Conservation (phyloP, 179 eudicot genomes). For the Spinacia oleracea region DNA sequence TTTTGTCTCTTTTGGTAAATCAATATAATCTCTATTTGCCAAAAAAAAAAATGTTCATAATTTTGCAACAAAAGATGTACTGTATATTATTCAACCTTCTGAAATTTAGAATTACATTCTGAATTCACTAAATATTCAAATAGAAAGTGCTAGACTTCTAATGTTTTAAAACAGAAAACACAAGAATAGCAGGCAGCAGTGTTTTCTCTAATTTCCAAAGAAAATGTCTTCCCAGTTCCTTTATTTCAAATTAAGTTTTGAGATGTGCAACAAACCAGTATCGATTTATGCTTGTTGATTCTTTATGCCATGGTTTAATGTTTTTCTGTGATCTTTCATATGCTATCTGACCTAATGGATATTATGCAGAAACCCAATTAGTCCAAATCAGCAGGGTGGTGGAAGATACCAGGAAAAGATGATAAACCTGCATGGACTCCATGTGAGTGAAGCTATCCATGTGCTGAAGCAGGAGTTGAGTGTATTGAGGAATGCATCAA, state of each 20-base stretch:
- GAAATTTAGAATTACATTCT: no score
- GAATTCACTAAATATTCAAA: no score
- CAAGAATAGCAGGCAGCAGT: no score
- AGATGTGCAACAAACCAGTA: background rate
- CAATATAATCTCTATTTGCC: no score
- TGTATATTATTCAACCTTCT: no score
- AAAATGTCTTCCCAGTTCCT: background rate
- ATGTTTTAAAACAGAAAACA: no score
- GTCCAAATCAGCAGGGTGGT: constrained; percentile 48
- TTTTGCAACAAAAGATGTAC: no score
- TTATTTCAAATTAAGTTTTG: background rate
- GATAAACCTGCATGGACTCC: constrained; percentile 93
- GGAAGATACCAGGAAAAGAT: constrained; percentile 70
- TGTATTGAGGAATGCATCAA: constrained; percentile 60
- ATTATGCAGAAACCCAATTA: constrained; percentile 63
- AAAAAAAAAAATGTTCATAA: no score
- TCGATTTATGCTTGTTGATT: no score
- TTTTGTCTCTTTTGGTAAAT: no score
- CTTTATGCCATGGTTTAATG: background rate
- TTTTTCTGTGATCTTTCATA: background rate
- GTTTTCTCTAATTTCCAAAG: no score
- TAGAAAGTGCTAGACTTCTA: no score
- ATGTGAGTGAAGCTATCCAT: constrained; percentile 81
- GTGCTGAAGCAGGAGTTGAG: constrained; percentile 72
- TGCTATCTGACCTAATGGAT: constrained; percentile 20